A percentile compares a stretch with the other conserved stretches of the same genome.
These are phyloP conservation scores for Volvox carteri DNA, from an alignment of 163 green algal genomes.

Conservation along the genomic window DNA sequence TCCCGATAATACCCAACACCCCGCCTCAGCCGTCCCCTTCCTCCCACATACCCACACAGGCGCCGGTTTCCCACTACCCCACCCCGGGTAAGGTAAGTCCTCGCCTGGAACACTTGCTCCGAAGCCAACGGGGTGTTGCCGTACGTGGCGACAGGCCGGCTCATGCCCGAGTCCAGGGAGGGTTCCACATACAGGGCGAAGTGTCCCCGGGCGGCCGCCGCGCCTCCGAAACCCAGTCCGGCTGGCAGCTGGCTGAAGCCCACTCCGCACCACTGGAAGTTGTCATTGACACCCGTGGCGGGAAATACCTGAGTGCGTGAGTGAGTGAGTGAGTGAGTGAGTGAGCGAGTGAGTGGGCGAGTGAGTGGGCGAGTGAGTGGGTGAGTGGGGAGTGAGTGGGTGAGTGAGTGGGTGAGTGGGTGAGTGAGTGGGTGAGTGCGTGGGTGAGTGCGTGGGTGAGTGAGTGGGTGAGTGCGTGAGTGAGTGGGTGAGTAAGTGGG, in stretches of 20 bases:
- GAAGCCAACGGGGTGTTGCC: conserved; percentile 36
- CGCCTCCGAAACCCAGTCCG: conserved; percentile 79
- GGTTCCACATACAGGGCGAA: conserved; percentile 79
- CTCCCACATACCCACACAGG: not conserved
- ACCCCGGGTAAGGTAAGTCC: not conserved
- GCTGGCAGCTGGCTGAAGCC: conserved; percentile 80
- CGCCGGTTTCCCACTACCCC: no score
- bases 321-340: no score
- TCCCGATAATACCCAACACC: no score
- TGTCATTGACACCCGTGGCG: conserved; percentile 77
- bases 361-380: no score
- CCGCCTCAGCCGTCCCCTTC: no score
- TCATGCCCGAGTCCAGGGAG: conserved; percentile 79
- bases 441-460: no score
- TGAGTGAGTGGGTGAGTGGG: no score
- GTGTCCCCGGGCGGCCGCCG: conserved; percentile 61
- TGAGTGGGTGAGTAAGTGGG: no score
- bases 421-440: no score
- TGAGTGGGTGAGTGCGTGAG: no score
- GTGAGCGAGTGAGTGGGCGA: no score
- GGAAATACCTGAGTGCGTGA: conserved; percentile 60
- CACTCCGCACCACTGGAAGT: conserved; percentile 83
- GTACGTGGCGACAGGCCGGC: conserved; percentile 72
- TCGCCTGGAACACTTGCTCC: conserved; percentile 64
- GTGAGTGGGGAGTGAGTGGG: no score